These are phyloP conservation scores for Pugionium dolabratum DNA, from an alignment of 345 rosid genomes.

Conservation along the genomic window DNA sequence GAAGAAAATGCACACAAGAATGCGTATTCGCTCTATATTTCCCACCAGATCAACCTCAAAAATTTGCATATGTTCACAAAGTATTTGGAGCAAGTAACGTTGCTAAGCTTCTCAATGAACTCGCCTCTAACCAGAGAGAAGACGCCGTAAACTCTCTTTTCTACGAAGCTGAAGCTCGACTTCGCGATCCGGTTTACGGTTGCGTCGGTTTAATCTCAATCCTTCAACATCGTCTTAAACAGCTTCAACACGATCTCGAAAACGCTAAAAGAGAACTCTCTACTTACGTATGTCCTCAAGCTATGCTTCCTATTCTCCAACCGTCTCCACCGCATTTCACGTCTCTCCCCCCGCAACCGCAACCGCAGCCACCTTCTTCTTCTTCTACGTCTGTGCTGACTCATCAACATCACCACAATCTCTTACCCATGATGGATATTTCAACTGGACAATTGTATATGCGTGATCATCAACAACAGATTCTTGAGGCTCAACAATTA, in stretches of 20 bases:
- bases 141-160: constrained; percentile 73
- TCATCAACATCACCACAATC: constrained; percentile 36
- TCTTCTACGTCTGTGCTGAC: constrained; percentile 33
- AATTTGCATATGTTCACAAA: constrained; percentile 54
- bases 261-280: constrained; percentile 63
- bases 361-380: constrained; percentile 25
- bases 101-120: constrained; percentile 61
- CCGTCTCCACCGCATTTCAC: constrained; percentile 32
- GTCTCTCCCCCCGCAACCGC: constrained; percentile 38
- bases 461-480: constrained; percentile 18
- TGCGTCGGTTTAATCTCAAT: constrained; percentile 75
- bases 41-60: constrained; percentile 66
- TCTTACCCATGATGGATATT: constrained; percentile 55
- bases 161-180: constrained; percentile 74
- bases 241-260: constrained; percentile 50
- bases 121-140: constrained; percentile 50
- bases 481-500: constrained; percentile 55
- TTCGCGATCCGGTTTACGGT: constrained; percentile 83
- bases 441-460: constrained; percentile 31
- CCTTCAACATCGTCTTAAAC: constrained; percentile 65
- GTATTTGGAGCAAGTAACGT: constrained; percentile 71
- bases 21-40: constrained; percentile 73
- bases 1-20: constrained; percentile 69
- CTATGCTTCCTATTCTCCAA: constrained; percentile 47
- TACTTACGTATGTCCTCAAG: constrained; percentile 43